Conservation (phyloP, 2,329 filamentous ascomycete species). For the Cercospora canescens region DNA sequence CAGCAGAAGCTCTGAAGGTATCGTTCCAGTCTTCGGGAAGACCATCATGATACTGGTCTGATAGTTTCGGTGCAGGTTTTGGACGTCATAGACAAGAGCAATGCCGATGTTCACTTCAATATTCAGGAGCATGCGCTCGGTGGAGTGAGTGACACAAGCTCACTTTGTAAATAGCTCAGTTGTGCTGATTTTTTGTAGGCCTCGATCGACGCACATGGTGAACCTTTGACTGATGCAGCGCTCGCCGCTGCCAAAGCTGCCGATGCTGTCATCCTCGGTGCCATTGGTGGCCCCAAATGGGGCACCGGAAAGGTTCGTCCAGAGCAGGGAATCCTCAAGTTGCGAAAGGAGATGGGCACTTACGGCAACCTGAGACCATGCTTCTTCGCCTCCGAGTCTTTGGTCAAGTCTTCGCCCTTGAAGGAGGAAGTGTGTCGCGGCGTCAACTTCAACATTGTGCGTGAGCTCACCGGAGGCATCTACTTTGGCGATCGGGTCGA, state of each 20-base stretch:
- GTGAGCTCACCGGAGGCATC: conserved; percentile 88
- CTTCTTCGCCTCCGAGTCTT: conserved; percentile 86
- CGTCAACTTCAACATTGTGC: conserved; percentile 89
- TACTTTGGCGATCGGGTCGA: conserved; percentile 93
- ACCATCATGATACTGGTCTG: background rate
- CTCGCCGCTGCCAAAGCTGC: conserved; percentile 80
- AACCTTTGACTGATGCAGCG: conserved; percentile 77
- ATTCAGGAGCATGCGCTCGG: conserved; percentile 88
- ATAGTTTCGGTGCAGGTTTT: conserved; percentile 60
- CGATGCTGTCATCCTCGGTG: conserved; percentile 87
- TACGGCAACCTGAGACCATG: conserved; percentile 96
- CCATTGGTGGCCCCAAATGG: conserved; percentile 97
- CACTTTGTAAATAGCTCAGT: background rate
- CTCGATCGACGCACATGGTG: conserved; percentile 81
- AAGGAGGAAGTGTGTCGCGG: conserved; percentile 83
- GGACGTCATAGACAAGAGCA: conserved; percentile 71
- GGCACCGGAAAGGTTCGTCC: conserved; percentile 84
- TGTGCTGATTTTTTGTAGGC: conserved; percentile 54
- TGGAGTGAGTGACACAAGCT: conserved; percentile 65
- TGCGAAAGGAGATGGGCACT: conserved; percentile 90
- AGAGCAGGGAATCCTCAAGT: conserved; percentile 85
- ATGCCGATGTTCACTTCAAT: conserved; percentile 76
- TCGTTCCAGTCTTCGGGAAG: background rate
- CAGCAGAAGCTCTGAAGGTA: conserved; percentile 83
- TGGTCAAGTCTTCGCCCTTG: conserved; percentile 82